A percentile compares a stretch with the other conserved stretches of the same genome.
Conservation (phyloP, 1,284 basidiomycete genomes). For the Cryptococcus maquisensis region DNA sequence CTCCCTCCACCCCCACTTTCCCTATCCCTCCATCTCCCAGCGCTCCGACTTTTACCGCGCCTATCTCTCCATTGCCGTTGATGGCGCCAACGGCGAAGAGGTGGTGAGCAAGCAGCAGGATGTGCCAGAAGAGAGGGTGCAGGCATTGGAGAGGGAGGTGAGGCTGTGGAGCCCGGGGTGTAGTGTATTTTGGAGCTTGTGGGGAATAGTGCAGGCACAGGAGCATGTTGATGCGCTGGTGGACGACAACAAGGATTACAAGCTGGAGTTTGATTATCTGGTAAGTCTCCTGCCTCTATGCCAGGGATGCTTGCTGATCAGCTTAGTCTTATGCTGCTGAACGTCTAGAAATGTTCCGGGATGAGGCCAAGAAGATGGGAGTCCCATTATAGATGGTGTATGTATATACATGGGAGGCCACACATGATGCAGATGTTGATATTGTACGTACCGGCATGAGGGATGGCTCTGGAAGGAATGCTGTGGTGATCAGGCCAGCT, state of each 20-base stretch:
- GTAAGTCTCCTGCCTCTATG: slow-evolving; percentile 22
- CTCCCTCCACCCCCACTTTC: slow-evolving; percentile 63
- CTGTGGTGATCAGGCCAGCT: no score
- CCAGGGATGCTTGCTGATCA: background rate
- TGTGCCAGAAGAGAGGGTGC: slow-evolving; percentile 36
- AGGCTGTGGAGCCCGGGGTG: slow-evolving; percentile 78
- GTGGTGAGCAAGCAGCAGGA: slow-evolving; percentile 28
- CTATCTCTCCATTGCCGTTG: slow-evolving; percentile 58
- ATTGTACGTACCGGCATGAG: no score
- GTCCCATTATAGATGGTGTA: slow-evolving; percentile 11
- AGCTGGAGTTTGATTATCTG: slow-evolving; percentile 47
- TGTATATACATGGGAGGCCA: background rate
- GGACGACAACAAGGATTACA: slow-evolving; percentile 26
- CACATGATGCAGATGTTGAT: no score
- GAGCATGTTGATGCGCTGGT: slow-evolving; percentile 67
- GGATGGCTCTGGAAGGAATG: no score
- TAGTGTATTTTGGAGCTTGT: slow-evolving; percentile 84
- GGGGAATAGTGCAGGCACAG: slow-evolving; percentile 84
- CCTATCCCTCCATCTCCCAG: slow-evolving; percentile 70
- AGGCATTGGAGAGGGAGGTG: slow-evolving; percentile 67
- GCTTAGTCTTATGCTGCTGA: slow-evolving; percentile 45
- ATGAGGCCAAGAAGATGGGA: slow-evolving; percentile 39
- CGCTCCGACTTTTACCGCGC: slow-evolving; percentile 76
- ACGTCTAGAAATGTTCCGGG: slow-evolving; percentile 46
- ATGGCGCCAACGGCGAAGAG: slow-evolving; percentile 30